phyloP scores from a whole-genome alignment of 495 filamentous ascomycete species.

The Recurvomyces mirabilis region DNA sequence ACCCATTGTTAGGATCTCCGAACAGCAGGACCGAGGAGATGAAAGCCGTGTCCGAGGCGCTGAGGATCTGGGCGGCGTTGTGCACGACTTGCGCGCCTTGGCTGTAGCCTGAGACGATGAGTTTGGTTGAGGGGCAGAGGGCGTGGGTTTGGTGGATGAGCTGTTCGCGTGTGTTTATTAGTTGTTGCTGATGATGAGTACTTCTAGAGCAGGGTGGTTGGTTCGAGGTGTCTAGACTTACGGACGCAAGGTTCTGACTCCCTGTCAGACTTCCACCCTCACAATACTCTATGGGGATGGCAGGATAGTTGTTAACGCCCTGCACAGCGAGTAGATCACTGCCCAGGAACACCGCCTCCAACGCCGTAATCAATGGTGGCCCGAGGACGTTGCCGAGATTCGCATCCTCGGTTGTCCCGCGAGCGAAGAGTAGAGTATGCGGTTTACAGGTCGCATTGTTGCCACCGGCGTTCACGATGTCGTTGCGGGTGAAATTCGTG shows the following conservation, averaged over 20 bases:
- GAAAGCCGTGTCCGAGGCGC: neutral
- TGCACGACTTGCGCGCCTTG: constrained; percentile 6
- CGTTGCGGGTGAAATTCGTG: constrained; percentile 9
- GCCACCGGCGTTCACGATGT: constrained; percentile 12
- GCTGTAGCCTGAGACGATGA: constrained; percentile 15
- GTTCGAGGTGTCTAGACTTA: no score
- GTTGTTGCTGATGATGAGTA: no score
- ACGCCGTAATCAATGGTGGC: constrained; percentile 10
- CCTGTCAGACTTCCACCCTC: constrained; percentile 9
- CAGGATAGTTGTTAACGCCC: constrained; percentile 16
- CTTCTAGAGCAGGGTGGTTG: no score
- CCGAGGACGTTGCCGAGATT: constrained; percentile 14
- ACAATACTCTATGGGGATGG: neutral
- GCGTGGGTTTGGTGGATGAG: constrained; percentile 14
- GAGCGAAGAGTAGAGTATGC: constrained; percentile 17
- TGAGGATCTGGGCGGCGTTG: constrained; percentile 2
- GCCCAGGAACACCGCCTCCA: constrained; percentile 1
- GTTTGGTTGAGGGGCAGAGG: constrained; percentile 22
- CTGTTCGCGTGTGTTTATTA: no score
- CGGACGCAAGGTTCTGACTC: constrained; percentile 1
- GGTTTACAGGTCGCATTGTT: constrained; percentile 8
- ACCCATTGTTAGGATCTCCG: constrained; percentile 6
- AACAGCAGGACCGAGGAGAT: constrained; percentile 5
- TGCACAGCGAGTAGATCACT: constrained; percentile 14
- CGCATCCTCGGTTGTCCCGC: constrained; percentile 12